Percentiles rank a stretch among this genome's conserved stretches.
Conservation (phyloP, 1,284 basidiomycete genomes). For the Puccinia coronata region DNA sequence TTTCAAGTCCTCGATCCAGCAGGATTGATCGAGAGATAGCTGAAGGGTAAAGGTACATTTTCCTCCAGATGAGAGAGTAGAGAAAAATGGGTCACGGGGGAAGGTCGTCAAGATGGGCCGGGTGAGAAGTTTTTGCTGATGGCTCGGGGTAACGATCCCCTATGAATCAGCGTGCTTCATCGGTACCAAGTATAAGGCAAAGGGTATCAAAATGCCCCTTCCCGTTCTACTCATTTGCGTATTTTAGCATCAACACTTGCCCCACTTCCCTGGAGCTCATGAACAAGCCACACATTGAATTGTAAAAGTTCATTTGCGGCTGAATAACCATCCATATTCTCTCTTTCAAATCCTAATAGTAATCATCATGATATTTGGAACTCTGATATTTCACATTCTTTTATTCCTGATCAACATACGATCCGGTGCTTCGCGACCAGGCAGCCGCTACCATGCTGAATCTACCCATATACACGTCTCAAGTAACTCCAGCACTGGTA, state of each 20-base stretch:
- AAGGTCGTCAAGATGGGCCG: slow-evolving; percentile 2
- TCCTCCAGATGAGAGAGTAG: not conserved
- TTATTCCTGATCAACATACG: not conserved
- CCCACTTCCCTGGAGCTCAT: not conserved
- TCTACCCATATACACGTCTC: not conserved
- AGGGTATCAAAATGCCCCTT: not conserved
- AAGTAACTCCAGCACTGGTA: not conserved
- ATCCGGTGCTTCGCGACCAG: not conserved
- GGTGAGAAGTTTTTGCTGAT: not conserved
- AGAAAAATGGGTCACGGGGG: not conserved
- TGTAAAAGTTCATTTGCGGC: not conserved
- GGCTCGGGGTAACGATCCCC: not conserved
- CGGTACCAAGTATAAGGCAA: not conserved
- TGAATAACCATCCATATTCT: not conserved
- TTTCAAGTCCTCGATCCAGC: too few relatives aligned
- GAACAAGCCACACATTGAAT: not conserved
- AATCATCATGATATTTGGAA: not conserved
- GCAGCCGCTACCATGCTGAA: not conserved
- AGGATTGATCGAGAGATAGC: not conserved
- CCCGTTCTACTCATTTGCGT: not conserved
- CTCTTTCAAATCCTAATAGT: not conserved
- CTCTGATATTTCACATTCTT: slow-evolving; percentile 11
- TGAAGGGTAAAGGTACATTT: not conserved
- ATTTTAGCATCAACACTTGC: not conserved
- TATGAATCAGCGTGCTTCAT: not conserved